Base-by-base conservation (phyloP, 2,329 filamentous ascomycete species). In the Penicillium sp. region DNA sequence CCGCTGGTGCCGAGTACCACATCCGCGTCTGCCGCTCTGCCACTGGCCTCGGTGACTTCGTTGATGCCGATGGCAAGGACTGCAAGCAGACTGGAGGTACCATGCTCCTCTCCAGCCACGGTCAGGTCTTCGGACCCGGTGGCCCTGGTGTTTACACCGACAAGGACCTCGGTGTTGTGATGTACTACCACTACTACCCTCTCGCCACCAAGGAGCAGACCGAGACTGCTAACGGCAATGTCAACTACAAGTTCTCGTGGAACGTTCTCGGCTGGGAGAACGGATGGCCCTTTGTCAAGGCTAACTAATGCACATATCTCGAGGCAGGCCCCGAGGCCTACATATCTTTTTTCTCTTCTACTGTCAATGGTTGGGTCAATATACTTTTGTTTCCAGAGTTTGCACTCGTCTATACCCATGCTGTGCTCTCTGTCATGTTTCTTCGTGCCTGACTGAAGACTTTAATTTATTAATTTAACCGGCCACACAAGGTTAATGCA, bases 51-150 rank as follows among this genome's bases (percentile, higher is more conserved):
- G 79, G 83, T 1, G 75, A 75, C 2, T 90, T 85, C 61, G 82
- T 81, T 24, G 86, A 89, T 64, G 72, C 80, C 58, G 66, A 68
- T 38, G 86, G 86, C 4, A 72, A 64, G 13, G 72, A 75, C 39
- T 88, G 86, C 64, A 78, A 73, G 1, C 66, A 77, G 9, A 80
- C 81, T 49, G 86, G 86, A 5, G 87, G 87, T 1, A 86, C 83
- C 0, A 76, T 83, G 1, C 79, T 90, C 1, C 77, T 89, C 0
- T 77, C 80, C 52, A 83, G 79, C 18, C 85, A 89, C 60, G 82
- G 72, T 5, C 81, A 74, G 42, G 78, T 88, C 0, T 89, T 88
- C 61, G 86, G 81, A 16, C 86, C 87, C 5, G 87, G 87, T 54
- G 86, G 86, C 31, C 85, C 88, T 59, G 71, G 71, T 27, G 56